phyloP scores from a whole-genome alignment of 371 early-diverging fungal genomes.

The Saksenaea vasiformis region DNA sequence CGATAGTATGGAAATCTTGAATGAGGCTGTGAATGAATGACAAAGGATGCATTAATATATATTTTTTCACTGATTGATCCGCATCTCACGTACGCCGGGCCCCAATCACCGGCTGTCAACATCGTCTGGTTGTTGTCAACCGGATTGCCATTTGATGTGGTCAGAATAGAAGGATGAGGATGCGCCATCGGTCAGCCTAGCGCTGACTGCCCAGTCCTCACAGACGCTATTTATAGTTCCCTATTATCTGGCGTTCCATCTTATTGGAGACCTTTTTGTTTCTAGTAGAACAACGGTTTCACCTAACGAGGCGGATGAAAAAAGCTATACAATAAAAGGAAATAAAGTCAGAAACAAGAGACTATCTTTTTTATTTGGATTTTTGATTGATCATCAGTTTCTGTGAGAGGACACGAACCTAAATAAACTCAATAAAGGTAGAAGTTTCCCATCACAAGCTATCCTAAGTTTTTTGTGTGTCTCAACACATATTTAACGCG shows the following conservation, averaged over 20 bases:
- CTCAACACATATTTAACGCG: background rate
- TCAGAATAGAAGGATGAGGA: constrained; percentile 15
- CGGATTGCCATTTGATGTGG: constrained; percentile 62
- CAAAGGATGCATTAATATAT: constrained; percentile 2
- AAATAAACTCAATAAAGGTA: background rate
- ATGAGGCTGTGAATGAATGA: constrained; percentile 30
- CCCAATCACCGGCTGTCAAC: constrained; percentile 57
- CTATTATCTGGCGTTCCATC: background rate
- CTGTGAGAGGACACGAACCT: background rate
- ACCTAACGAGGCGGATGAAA: background rate
- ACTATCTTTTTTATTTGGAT: background rate
- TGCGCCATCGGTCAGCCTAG: background rate
- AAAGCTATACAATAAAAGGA: background rate
- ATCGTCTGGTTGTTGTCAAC: constrained; percentile 69
- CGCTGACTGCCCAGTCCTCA: background rate
- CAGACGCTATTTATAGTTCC: background rate
- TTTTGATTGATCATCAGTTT: background rate
- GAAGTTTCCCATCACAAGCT: background rate
- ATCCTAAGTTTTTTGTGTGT: background rate
- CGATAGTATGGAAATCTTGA: constrained; percentile 77
- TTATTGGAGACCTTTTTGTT: background rate
- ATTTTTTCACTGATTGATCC: background rate
- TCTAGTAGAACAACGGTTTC: background rate
- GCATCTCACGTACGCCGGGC: constrained; percentile 31
- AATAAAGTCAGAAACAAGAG: background rate